phyloP scores from a whole-genome alignment of 257 asterid species.

The Penstemon eatonii region DNA sequence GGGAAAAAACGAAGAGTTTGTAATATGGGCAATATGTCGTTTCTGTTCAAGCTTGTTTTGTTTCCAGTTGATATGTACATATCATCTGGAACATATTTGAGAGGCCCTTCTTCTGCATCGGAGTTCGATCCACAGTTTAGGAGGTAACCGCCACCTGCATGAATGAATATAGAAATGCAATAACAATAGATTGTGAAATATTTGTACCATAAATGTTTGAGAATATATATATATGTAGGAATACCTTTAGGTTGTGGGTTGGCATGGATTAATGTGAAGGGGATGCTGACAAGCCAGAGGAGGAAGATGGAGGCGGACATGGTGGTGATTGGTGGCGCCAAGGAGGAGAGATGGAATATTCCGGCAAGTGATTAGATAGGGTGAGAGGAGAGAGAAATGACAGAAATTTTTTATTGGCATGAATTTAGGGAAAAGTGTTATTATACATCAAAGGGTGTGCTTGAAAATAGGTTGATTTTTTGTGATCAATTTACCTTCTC shows the following conservation, averaged over 20 bases:
- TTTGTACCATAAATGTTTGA: not conserved
- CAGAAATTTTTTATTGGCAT: conserved; percentile 23
- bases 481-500: not conserved
- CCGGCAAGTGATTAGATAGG: conserved; percentile 34
- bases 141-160: conserved; percentile 46
- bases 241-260: conserved; percentile 40
- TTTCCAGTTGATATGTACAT: conserved; percentile 54
- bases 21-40: conserved; percentile 48
- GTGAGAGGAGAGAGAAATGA: conserved; percentile 35
- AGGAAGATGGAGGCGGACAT: conserved; percentile 81
- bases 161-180: too few species aligned
- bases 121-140: conserved; percentile 63
- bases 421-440: conserved; percentile 38
- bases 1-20: conserved; percentile 67
- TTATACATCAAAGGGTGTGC: conserved; percentile 45
- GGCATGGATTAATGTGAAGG: conserved; percentile 47
- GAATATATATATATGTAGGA: not conserved
- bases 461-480: conserved; percentile 38
- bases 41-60: conserved; percentile 44
- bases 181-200: too few species aligned
- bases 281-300: conserved; percentile 76
- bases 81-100: conserved; percentile 55
- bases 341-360: conserved; percentile 29
- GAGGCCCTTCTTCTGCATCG: conserved; percentile 42
- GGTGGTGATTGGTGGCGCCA: conserved; percentile 34